Base-by-base conservation (phyloP, 306 rosid species). In the Elaeagnus macrophylla region DNA sequence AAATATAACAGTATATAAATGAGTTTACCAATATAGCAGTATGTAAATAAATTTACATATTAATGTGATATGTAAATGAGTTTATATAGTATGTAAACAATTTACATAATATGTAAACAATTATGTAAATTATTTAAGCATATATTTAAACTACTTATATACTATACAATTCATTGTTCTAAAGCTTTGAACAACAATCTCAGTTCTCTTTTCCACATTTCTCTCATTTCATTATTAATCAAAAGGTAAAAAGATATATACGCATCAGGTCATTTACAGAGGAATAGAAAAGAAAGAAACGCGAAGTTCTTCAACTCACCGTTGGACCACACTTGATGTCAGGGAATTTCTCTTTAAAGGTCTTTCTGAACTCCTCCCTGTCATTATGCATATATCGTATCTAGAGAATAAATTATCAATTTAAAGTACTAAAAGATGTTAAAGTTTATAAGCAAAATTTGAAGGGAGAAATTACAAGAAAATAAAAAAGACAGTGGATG, bases 341-440 rank as follows among this genome's bases (percentile, higher is more conserved):
- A 32, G 77, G 77, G 61, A 17, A 37, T 38, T 45, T 51, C 61
- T 61, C 73, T 46, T 72, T 72, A 49, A n/a, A n/a, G n/a, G n/a
- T n/a, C n/a, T n/a, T n/a, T n/a, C n/a, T n/a, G n/a, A n/a, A n/a
- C n/a, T n/a, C n/a, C n/a, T n/a, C n/a, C n/a, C n/a, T n/a, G n/a
- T n/a, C n/a, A n/a, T n/a, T n/a, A n/a, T n/a, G n/a, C n/a, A 66
- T 51, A n/a, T 10, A 50, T 17, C 59, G 51, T 15, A 56, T 7
- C 13, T 19, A 53, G 47, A 43, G 41, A 36, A 8, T 20, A 13
- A 38, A 16, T 39, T 43, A 10, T 6, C 38, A 43, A 5, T 12
- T 47, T 8, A 17, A 40, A 25, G 47, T 38, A 12, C 12, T 44
- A 54, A 16, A 5, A 46, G 12, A n/a, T 16, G 39, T 16, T 32